Base-by-base conservation (phyloP, 1,284 basidiomycete genomes). In the Boletus mariae region DNA sequence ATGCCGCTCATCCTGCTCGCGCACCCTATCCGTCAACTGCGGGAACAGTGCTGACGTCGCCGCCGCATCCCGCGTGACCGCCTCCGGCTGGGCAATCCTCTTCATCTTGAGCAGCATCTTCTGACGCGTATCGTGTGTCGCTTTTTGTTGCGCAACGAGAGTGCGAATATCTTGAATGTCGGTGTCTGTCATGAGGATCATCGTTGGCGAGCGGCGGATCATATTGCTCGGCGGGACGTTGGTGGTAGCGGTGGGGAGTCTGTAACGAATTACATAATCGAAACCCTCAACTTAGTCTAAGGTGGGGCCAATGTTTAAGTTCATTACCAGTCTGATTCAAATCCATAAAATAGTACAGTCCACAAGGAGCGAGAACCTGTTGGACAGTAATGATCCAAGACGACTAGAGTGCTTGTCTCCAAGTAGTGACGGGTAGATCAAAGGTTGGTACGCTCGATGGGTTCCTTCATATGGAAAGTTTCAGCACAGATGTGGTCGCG, bases 101-200 rank as follows among this genome's bases (percentile, higher is more conserved):
- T 75, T 78, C 71, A 79, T 73, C 51, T 74, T 75, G 38, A 63
- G 53, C 47, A 78, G 64, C 40, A 73, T 61, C 35, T 69, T 69
- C 57, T 79, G 73, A 23, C 75, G 72, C 31, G 66, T 62, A 55
- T 67, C 65, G 10, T 69, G 70, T 3, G 79, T 77, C 10, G 72
- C 65, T 62, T 79, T 83, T 62, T 82, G 80, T 61, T 78, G 75
- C 12, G 74, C 73, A 26, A 88, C 71, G 57, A 83, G 68, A 45
- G 83, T 80, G 37, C 86, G 80, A 42, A 90, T 74, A 57, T 89
- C 85, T 71, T 89, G 84, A 31, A 91, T 83, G 65, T 90, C 88
- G 28, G 74, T 68, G 62, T 90, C 87, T 59, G 73, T 80, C 79
- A 91, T 83, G 25, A 78, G 76, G 58, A 91, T 85, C 55, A 86